Evolutionary conservation across 495 filamentous ascomycete species (phyloP).

Genomic region (Penicillium lagena): DNA sequence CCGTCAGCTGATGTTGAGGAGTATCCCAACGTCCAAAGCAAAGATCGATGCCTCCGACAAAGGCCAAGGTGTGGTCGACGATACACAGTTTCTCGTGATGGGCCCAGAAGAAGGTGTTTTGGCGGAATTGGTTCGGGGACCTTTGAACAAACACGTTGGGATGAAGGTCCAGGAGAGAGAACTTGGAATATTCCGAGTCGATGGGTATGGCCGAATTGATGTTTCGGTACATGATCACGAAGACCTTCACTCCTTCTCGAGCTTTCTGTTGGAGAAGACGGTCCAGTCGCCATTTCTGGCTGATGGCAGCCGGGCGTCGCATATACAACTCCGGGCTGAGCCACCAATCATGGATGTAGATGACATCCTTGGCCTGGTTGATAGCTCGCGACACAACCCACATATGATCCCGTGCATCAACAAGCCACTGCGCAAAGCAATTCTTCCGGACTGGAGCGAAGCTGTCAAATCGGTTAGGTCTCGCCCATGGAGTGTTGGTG

Average conservation of each 20-base stretch:
- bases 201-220: constrained; percentile 97
- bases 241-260: constrained; percentile 92
- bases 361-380: constrained; percentile 95
- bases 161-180: constrained; percentile 90
- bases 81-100: constrained; percentile 97
- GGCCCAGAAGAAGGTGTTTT: constrained; percentile 99
- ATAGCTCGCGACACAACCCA: constrained; percentile 98
- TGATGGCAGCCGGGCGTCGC: constrained; percentile 89
- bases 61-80: constrained; percentile 93
- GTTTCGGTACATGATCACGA: constrained; percentile 97
- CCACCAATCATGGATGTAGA: constrained; percentile 99
- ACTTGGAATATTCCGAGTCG: constrained; percentile 98
- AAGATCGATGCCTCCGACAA: constrained; percentile 92
- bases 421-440: constrained; percentile 93
- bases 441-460: constrained; percentile 85
- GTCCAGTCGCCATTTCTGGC: constrained; percentile 97
- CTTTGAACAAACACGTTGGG: constrained; percentile 94
- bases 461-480: constrained; percentile 79
- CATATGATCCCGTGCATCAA: constrained; percentile 97
- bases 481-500: constrained; percentile 70
- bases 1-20: constrained; percentile 79
- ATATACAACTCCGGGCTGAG: constrained; percentile 94
- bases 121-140: constrained; percentile 94
- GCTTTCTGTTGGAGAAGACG: constrained; percentile 92
- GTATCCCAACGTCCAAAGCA: constrained; percentile 98